Conservation (phyloP, 2,329 filamentous ascomycete genomes). For the Calonectria pseudoturangicola region DNA sequence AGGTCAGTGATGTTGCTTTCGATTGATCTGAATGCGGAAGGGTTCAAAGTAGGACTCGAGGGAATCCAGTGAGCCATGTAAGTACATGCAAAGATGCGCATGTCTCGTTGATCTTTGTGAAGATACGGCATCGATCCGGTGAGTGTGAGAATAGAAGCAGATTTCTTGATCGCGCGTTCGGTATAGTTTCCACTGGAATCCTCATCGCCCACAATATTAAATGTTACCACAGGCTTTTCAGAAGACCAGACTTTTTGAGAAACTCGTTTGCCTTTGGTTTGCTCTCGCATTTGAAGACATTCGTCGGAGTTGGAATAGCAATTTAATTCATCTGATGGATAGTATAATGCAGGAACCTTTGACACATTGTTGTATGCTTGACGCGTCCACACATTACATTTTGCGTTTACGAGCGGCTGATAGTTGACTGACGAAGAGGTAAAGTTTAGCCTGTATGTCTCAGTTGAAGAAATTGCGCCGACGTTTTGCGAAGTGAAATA, state of each 20-base stretch:
- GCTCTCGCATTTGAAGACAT: background rate
- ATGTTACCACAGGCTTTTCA: background rate
- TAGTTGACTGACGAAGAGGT: background rate
- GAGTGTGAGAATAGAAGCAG: background rate
- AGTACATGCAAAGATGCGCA: background rate
- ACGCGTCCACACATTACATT: background rate
- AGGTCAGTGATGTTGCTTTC: background rate
- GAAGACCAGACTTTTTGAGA: background rate
- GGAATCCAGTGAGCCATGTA: background rate
- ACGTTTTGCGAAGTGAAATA: background rate
- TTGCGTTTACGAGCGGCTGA: background rate
- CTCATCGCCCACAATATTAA: background rate
- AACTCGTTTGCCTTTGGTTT: background rate
- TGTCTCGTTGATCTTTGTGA: background rate
- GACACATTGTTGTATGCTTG: background rate
- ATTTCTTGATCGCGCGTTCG: background rate
- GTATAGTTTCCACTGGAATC: background rate
- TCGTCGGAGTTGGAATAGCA: background rate
- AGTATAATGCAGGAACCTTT: background rate
- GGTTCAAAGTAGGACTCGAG: background rate
- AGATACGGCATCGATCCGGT: background rate
- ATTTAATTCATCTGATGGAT: background rate
- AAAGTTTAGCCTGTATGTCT: background rate
- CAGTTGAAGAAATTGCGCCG: background rate
- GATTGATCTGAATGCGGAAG: background rate